phyloP scores from a whole-genome alignment of 495 filamentous ascomycete genomes.

The Symbiotaphrina buchneri region DNA sequence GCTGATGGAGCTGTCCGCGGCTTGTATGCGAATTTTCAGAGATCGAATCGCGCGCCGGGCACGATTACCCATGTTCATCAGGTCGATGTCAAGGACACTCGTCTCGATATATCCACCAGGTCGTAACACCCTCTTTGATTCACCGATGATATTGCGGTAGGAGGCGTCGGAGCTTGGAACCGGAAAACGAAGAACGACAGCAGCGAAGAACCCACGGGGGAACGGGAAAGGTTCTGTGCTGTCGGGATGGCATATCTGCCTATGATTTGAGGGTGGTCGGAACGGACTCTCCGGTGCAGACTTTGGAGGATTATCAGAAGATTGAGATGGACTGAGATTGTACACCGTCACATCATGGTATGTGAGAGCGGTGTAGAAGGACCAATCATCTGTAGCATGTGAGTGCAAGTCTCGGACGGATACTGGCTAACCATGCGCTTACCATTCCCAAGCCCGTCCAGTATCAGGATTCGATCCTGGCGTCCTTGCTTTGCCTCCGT shows the following conservation, averaged over 20 bases:
- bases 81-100: conserved; percentile 61
- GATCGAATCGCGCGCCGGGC: conserved; percentile 53
- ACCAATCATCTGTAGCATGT: conserved; percentile 55
- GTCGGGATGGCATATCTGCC: conserved; percentile 53
- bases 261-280: conserved; percentile 53
- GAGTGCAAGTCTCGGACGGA: background rate
- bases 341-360: conserved; percentile 75
- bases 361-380: conserved; percentile 84
- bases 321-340: conserved; percentile 41
- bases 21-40: conserved; percentile 55
- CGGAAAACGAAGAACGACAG: conserved; percentile 78
- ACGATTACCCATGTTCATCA: conserved; percentile 68
- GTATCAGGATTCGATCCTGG: conserved; percentile 48
- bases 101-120: conserved; percentile 81
- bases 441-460: conserved; percentile 66
- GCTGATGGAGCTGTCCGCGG: conserved; percentile 33
- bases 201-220: conserved; percentile 62
- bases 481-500: conserved; percentile 39
- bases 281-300: conserved; percentile 13
- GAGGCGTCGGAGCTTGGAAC: conserved; percentile 43
- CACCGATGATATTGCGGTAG: conserved; percentile 62
- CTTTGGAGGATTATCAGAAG: too few species aligned
- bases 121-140: conserved; percentile 77
- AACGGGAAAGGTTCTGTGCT: conserved; percentile 62
- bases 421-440: background rate